Base-by-base conservation (phyloP, 2,329 filamentous ascomycete species). In the Pseudocercospora eumusae region DNA sequence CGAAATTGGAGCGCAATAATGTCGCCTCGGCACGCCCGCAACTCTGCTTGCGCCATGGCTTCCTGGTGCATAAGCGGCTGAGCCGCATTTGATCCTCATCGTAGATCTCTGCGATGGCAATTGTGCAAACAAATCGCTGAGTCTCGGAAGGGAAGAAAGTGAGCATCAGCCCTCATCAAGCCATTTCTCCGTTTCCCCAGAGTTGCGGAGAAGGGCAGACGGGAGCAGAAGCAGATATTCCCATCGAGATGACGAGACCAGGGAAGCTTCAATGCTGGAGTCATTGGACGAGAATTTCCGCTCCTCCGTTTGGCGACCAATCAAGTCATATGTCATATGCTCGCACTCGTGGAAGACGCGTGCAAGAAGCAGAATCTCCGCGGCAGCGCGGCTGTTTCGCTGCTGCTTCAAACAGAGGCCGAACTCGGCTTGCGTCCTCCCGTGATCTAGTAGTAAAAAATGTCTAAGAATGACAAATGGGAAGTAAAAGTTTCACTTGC, bases 161-260 rank as follows among this genome's bases (percentile, higher is more conserved):
- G n/a, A 40, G 36, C 15, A 15, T 7, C 36, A 15, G 15, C 15
- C 7, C 15, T 11, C 15, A 13, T 40, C n/a, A n/a, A 36, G 33
- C n/a, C 36, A 33, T 11, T 33, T 33, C 31, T 33, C 31, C 31
- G 11, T 33, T 33, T 11, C 15, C 11, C 31, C 31, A 33, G 31
- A 33, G 11, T 40, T 28, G 23, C 25, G 15, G 47, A 25, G 23
- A n/a, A 52, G 23, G 23, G 47, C 47, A 50, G 47, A 50, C 42
- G 21, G 42, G 42, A 44, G 40, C 18, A 44, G n/a, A 44, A 44
- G 7, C n/a, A 8, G n/a, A n/a, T n/a, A n/a, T n/a, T n/a, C n/a
- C n/a, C n/a, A n/a, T n/a, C n/a, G n/a, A n/a, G n/a, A n/a, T 45
- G 42, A 45, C 42, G 42, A 45, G 42, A 45, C n/a, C 42, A 45